Conservation (phyloP, 768 basidiomycete genomes). For the Tephrocybe rancida region DNA sequence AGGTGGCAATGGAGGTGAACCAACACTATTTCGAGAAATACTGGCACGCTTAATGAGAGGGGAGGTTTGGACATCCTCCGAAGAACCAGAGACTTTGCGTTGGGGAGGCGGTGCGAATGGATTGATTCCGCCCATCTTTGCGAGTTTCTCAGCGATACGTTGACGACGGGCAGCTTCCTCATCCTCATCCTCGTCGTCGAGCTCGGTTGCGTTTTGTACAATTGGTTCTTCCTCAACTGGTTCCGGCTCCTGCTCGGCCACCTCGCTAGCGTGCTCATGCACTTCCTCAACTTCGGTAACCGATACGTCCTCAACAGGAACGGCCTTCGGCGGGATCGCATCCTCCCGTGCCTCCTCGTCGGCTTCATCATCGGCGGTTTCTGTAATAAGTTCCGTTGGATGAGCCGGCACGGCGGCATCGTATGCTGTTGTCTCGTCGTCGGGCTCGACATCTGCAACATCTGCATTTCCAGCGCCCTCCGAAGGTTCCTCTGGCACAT, state of each 20-base stretch:
- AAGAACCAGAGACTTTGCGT: conserved; percentile 18
- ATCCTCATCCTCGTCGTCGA: conserved; percentile 45
- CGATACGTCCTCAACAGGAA: neutral
- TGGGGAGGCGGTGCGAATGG: conserved; percentile 38
- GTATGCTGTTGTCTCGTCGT: no score
- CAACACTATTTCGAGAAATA: conserved; percentile 8
- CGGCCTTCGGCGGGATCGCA: conserved; percentile 2
- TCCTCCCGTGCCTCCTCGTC: neutral
- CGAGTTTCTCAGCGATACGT: conserved; percentile 64
- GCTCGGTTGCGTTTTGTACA: neutral
- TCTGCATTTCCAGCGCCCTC: no score
- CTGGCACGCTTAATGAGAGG: conserved; percentile 13
- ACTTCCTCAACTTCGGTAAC: neutral
- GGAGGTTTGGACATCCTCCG: conserved; percentile 15
- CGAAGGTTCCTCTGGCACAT: neutral
- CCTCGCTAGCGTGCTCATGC: neutral
- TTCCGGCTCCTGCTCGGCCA: neutral
- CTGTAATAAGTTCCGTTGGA: no score
- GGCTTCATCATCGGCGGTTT: neutral
- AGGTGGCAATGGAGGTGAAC: conserved; percentile 8
- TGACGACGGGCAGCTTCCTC: conserved; percentile 56
- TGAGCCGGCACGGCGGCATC: no score
- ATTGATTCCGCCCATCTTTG: conserved; percentile 71
- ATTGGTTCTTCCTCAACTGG: conserved; percentile 4
- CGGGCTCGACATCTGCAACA: no score